These are phyloP conservation scores for Trichophyton benhamiae DNA, from an alignment of 2,329 filamentous ascomycete genomes.

Conservation along the genomic window DNA sequence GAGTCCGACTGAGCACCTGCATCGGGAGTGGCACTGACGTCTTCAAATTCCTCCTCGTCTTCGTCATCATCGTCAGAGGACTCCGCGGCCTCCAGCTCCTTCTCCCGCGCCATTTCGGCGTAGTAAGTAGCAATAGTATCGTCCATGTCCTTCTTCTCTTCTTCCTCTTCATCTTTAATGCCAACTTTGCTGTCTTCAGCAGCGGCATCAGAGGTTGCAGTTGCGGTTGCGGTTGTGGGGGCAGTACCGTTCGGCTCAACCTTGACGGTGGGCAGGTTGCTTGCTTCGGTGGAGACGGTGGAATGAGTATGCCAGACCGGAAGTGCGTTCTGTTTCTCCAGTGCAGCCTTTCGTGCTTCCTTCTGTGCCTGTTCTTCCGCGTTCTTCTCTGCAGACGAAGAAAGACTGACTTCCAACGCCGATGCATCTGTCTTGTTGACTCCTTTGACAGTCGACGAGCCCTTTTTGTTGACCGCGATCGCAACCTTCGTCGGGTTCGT, in stretches of 20 bases:
- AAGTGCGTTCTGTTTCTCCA: conserved; percentile 41
- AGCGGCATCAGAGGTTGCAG: background rate
- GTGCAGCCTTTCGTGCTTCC: conserved; percentile 34
- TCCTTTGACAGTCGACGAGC: conserved; percentile 26
- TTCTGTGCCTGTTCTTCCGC: conserved; percentile 39
- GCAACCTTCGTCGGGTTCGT: conserved; percentile 31
- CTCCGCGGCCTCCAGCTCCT: conserved; percentile 30
- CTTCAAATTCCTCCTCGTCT: conserved; percentile 17
- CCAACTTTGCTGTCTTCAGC: conserved; percentile 18
- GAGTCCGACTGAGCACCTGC: conserved; percentile 24
- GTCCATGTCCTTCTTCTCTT: conserved; percentile 34
- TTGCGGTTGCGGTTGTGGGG: background rate
- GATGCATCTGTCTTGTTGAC: conserved; percentile 33
- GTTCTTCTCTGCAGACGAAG: conserved; percentile 37
- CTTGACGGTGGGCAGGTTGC: conserved; percentile 9
- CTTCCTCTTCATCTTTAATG: conserved; percentile 23
- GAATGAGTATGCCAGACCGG: conserved; percentile 43
- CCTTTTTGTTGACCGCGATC: conserved; percentile 29
- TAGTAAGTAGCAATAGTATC: conserved; percentile 38
- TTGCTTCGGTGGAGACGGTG: conserved; percentile 26
- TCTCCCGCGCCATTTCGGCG: conserved; percentile 34
- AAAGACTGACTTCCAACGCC: conserved; percentile 39
- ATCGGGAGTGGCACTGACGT: conserved; percentile 16
- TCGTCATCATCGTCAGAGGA: conserved; percentile 24
- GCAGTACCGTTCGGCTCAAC: conserved; percentile 10